phyloP scores from a whole-genome alignment of 768 basidiomycete species.

The Calocybe indica region DNA sequence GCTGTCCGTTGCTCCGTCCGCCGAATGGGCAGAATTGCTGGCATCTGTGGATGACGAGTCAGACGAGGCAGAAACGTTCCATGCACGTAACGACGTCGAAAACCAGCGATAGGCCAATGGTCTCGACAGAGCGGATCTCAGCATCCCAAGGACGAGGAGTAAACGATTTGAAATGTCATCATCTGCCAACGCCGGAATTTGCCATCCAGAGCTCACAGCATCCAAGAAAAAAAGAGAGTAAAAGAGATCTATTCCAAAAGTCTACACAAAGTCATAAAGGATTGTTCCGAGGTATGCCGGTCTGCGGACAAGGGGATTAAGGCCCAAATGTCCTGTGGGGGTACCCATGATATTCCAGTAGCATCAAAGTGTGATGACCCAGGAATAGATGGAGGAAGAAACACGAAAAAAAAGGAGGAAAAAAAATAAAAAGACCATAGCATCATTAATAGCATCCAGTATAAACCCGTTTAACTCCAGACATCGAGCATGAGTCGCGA shows the following conservation, averaged over 20 bases:
- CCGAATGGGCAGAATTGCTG: too few relatives aligned
- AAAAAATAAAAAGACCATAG: conserved; percentile 6
- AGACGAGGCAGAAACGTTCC: conserved; percentile 19
- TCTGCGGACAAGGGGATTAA: not conserved
- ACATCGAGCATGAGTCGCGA: conserved; percentile 84
- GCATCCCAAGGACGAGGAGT: conserved; percentile 17
- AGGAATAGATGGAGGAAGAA: not conserved
- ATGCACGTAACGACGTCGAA: conserved; percentile 19
- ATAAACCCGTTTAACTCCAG: conserved; percentile 56
- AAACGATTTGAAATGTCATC: not conserved
- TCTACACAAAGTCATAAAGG: not conserved
- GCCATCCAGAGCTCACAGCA: not conserved
- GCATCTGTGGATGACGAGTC: too few relatives aligned
- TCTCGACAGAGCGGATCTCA: conserved; percentile 26
- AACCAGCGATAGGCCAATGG: conserved; percentile 21
- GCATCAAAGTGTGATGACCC: too few relatives aligned
- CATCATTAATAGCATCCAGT: conserved; percentile 4
- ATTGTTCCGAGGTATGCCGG: not conserved
- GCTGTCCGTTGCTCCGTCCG: too few relatives aligned
- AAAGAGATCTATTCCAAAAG: conserved; percentile 2
- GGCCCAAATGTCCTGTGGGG: conserved; percentile 1
- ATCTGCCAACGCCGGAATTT: not conserved
- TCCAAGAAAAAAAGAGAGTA: not conserved
- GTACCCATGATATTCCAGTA: too few relatives aligned
- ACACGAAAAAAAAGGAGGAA: conserved; percentile 8